Base-by-base conservation (phyloP, 805 yeast species). In the Candida germanica region DNA sequence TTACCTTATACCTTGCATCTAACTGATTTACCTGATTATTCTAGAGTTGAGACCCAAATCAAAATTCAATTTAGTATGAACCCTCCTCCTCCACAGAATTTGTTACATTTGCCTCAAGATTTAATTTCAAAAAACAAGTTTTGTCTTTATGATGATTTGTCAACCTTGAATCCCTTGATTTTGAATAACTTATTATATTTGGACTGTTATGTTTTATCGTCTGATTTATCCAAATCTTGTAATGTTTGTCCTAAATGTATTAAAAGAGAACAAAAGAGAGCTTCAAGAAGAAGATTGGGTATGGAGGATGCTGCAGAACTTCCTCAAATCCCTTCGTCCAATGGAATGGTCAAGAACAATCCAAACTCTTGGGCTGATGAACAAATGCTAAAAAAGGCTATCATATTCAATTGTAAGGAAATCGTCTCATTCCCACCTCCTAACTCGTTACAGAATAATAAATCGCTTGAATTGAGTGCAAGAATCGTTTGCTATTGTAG, bases 31-130 rank as follows among this genome's bases (percentile, higher is more conserved):
- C 97, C 97, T 2, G 63, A 75, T 4, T 80, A 79, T 47, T 87
- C 96, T 9, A 76, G 98, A 46, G 98, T 91, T 5, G 98, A 91
- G 61, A 91, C 97, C 11, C 98, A 93, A 62, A 87, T 93, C 54
- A 89, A 87, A 57, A 65, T 94, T 28, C 71, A 73, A 29, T 61
- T 91, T 14, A 56, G 72, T 6, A 64, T 91, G 29, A 71, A 79
- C 20, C 95, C 96, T 1, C 77, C 91, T 1, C 95, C 95, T 0
- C 71, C 77, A 4, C 83, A 87, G 49, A 69, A 73, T 33, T 61
- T 86, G 33, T 61, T 93, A 22, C 93, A 87, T 55, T 62, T 93
- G 31, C 95, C 98, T 5, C 75, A 87, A 38, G 95, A 88, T 56
- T 78, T 94, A 23, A 83, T 91, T 33, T 81, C 95, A 10, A 87